These are phyloP conservation scores for Ustilago cynodontis DNA, from an alignment of 1,284 basidiomycete genomes.

Conservation along the genomic window DNA sequence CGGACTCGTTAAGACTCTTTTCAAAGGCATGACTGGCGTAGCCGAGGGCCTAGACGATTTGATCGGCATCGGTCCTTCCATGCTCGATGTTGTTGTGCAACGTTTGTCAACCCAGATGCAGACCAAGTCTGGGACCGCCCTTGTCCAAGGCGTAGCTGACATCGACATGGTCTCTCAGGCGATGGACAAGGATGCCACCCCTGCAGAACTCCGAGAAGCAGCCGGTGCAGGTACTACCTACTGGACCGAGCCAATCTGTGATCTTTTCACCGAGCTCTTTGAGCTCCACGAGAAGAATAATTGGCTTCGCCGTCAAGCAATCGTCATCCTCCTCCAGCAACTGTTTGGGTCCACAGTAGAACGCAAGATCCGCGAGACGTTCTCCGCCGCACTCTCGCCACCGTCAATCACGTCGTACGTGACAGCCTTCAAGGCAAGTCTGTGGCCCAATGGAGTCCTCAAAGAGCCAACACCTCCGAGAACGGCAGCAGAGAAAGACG, in stretches of 20 bases:
- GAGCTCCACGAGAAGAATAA: constrained; percentile 94
- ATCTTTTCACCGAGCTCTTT: constrained; percentile 89
- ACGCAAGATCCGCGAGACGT: constrained; percentile 89
- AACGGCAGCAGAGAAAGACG: constrained; percentile 81
- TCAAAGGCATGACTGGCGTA: constrained; percentile 56
- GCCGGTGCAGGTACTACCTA: constrained; percentile 81
- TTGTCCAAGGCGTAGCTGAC: constrained; percentile 45
- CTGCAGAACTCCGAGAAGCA: constrained; percentile 79
- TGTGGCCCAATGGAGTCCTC: constrained; percentile 87
- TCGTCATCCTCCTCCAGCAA: constrained; percentile 94
- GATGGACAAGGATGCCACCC: constrained; percentile 42
- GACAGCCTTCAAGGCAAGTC: constrained; percentile 75
- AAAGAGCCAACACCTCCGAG: constrained; percentile 77
- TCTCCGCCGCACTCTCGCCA: constrained; percentile 72
- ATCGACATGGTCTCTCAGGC: constrained; percentile 57
- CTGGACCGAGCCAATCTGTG: constrained; percentile 93
- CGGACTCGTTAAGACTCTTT: constrained; percentile 50
- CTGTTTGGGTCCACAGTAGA: constrained; percentile 95
- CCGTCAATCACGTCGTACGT: constrained; percentile 76
- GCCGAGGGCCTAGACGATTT: constrained; percentile 60
- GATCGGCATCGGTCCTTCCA: constrained; percentile 59
- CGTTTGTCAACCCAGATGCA: constrained; percentile 61
- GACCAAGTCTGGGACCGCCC: constrained; percentile 25
- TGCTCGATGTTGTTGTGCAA: constrained; percentile 58
- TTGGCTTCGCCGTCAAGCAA: constrained; percentile 94